A percentile compares a stretch with the other conserved stretches of the same genome.
Evolutionary conservation across 192 early-diverging fungal genomes (phyloP).

Genomic region (Podila clonocystis): DNA sequence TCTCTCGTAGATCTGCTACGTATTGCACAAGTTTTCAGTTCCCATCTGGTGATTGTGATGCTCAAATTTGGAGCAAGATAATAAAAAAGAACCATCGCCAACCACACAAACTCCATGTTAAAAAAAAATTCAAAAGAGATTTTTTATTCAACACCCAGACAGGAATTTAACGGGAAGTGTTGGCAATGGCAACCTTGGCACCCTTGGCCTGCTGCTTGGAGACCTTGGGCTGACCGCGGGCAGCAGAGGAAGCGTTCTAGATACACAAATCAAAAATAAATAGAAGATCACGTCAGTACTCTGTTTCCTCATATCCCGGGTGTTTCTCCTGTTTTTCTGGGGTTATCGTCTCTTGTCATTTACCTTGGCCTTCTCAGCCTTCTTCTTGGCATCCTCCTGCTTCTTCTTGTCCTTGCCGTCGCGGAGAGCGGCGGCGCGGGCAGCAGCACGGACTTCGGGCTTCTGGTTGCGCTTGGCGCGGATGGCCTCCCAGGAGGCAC

Average conservation of each 20-base stretch:
- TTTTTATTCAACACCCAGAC: constrained; percentile 17
- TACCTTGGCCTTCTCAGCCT: constrained; percentile 78
- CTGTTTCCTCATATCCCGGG: not conserved
- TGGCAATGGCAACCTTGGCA: constrained; percentile 78
- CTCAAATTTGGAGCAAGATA: too few species aligned
- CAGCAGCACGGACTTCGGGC: constrained; percentile 93
- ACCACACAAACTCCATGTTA: not conserved
- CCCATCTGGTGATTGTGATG: too few species aligned
- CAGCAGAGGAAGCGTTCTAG: constrained; percentile 52
- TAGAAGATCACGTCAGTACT: not conserved
- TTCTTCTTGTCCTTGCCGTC: constrained; percentile 96
- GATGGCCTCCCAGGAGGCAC: constrained; percentile 95
- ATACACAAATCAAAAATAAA: constrained; percentile 4
- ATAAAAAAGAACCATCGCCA: too few species aligned
- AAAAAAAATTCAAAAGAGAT: constrained; percentile 12
- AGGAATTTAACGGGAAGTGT: constrained; percentile 81
- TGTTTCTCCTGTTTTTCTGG: not conserved
- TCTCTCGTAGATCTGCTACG: not conserved
- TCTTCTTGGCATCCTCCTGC: constrained; percentile 85
- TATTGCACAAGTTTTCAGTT: not conserved
- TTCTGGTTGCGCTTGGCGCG: constrained; percentile 98
- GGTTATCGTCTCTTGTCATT: too few species aligned
- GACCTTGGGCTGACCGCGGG: constrained; percentile 69
- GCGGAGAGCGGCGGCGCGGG: constrained; percentile 84
- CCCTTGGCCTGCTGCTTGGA: constrained; percentile 88